Evolutionary conservation across 805 yeast genomes (phyloP).

Genomic region (Debaryomyces prosopidis): DNA sequence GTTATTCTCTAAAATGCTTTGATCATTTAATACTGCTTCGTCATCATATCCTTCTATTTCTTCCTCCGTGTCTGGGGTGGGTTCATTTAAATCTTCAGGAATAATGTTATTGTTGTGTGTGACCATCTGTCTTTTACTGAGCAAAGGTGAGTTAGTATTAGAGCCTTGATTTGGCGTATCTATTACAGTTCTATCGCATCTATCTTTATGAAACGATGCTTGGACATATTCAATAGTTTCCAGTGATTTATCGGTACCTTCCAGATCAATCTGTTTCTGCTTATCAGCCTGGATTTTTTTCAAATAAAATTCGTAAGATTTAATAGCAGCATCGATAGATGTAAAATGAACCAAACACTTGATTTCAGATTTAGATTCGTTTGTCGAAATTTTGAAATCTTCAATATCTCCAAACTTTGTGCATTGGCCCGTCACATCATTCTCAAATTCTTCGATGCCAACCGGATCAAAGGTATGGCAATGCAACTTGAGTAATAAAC

Average conservation of each 20-base stretch:
- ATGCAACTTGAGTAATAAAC: conserved; percentile 18
- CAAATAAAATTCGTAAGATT: conserved; percentile 36
- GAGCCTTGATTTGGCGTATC: conserved; percentile 6
- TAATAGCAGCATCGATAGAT: conserved; percentile 47
- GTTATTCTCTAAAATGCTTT: conserved; percentile 4
- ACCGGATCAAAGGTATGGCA: not conserved
- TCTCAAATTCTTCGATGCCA: not conserved
- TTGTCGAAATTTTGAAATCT: conserved; percentile 22
- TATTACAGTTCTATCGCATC: conserved; percentile 35
- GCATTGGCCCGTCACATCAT: conserved; percentile 27
- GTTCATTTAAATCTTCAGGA: conserved; percentile 2
- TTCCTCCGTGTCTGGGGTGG: not conserved
- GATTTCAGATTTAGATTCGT: conserved; percentile 4
- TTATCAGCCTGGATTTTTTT: conserved; percentile 22
- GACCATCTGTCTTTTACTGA: not conserved
- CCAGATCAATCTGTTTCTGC: conserved; percentile 15
- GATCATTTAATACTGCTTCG: conserved; percentile 2
- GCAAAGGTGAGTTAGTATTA: not conserved
- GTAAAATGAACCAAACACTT: conserved; percentile 36
- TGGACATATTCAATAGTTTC: conserved; percentile 14
- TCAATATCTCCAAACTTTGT: conserved; percentile 44
- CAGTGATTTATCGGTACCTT: conserved; percentile 7
- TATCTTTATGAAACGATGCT: conserved; percentile 32
- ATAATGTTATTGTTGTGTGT: not conserved
- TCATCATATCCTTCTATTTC: not conserved